phyloP scores from a whole-genome alignment of 176 grass and related monocot genomes.

The Microstegium vimineum region DNA sequence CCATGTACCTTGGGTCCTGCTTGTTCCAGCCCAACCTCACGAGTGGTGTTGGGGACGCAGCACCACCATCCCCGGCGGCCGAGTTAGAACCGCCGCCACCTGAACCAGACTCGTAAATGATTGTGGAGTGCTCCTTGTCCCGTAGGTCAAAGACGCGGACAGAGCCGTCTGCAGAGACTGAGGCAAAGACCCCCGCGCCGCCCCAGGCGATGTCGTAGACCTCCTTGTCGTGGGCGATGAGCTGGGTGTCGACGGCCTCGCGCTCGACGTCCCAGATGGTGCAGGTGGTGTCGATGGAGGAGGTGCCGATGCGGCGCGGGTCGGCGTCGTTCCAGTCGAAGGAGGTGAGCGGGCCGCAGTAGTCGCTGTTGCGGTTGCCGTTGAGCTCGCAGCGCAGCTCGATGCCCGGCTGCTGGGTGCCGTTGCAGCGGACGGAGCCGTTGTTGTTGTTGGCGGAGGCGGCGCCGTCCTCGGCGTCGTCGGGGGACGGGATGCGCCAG shows the following conservation, averaged over 20 bases:
- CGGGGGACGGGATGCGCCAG: conserved; percentile 68
- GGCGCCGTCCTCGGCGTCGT: conserved; percentile 16
- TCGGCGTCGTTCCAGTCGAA: conserved; percentile 99
- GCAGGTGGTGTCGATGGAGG: conserved; percentile 91
- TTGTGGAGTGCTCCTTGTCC: conserved; percentile 98
- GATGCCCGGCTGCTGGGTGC: conserved; percentile 25
- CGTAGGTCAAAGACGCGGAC: conserved; percentile 97
- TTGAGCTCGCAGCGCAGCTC: conserved; percentile 77
- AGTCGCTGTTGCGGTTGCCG: conserved; percentile 96
- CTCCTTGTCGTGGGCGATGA: conserved; percentile 99
- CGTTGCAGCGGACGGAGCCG: conserved; percentile 37
- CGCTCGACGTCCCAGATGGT: conserved; percentile 98
- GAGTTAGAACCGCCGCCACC: conserved; percentile 44
- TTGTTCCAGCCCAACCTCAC: conserved; percentile 97
- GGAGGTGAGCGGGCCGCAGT: conserved; percentile 85
- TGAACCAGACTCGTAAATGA: conserved; percentile 84
- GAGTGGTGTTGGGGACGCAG: conserved; percentile 58
- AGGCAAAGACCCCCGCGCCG: conserved; percentile 86
- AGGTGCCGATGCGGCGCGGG: conserved; percentile 83
- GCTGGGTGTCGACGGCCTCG: conserved; percentile 90
- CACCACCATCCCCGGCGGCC: conserved; percentile 22
- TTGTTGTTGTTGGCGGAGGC: neutral
- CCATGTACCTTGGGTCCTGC: conserved; percentile 99
- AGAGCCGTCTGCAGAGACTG: conserved; percentile 86
- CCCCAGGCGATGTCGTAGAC: conserved; percentile 99